Percentiles rank a stretch among this genome's conserved stretches.
phyloP scores from a whole-genome alignment of 2,329 filamentous ascomycete species.

The Bipolaris cookei region DNA sequence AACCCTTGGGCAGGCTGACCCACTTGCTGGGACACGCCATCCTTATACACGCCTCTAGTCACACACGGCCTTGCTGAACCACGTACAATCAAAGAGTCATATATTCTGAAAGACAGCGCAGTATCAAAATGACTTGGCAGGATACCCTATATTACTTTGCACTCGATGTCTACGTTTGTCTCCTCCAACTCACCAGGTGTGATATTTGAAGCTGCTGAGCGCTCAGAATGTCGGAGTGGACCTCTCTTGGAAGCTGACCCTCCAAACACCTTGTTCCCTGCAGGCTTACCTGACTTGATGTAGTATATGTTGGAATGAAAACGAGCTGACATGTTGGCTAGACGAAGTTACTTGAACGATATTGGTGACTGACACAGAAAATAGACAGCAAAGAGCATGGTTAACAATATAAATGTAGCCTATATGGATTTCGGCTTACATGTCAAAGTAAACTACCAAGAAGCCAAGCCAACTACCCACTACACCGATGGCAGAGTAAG shows the following conservation, averaged over 20 bases:
- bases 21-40: constrained; percentile 35
- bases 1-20: constrained; percentile 40
- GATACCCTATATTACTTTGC: background rate
- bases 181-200: background rate
- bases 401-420: background rate
- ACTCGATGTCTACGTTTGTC: background rate
- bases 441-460: constrained; percentile 82
- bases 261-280: background rate
- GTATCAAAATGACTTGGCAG: constrained; percentile 18
- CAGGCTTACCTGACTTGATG: background rate
- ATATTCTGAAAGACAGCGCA: constrained; percentile 5
- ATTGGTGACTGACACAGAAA: background rate
- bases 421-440: constrained; percentile 20
- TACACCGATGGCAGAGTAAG: constrained; percentile 92
- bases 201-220: background rate
- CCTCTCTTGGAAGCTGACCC: background rate
- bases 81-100: constrained; percentile 1
- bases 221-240: background rate
- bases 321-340: background rate
- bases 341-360: background rate
- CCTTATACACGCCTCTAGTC: constrained; percentile 20
- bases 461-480: constrained; percentile 96
- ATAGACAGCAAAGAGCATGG: no score
- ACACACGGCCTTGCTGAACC: constrained; percentile 13
- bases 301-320: background rate